These are phyloP conservation scores for Torulaspora franciscae DNA, from an alignment of 805 yeast species.

Conservation along the genomic window DNA sequence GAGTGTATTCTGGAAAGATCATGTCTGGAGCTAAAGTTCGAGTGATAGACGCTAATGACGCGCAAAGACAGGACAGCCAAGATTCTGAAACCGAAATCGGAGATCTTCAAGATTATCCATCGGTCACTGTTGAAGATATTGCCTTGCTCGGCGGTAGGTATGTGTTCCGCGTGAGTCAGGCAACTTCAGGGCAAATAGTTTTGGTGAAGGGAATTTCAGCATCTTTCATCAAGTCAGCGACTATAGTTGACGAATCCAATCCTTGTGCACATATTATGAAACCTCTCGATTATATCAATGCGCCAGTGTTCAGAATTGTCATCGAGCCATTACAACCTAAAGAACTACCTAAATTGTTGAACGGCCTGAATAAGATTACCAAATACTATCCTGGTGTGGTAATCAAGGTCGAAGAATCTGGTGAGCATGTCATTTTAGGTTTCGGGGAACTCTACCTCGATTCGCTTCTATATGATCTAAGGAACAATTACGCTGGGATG, in stretches of 20 bases:
- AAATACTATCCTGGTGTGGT: slow-evolving; percentile 61
- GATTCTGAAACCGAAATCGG: slow-evolving; percentile 36
- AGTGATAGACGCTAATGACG: slow-evolving; percentile 43
- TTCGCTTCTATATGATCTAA: slow-evolving; percentile 70
- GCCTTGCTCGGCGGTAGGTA: slow-evolving; percentile 69
- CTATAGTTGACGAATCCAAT: slow-evolving; percentile 39
- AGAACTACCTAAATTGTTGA: slow-evolving; percentile 66
- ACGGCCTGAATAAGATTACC: slow-evolving; percentile 60
- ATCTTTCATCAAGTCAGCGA: slow-evolving; percentile 54
- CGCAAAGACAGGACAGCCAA: slow-evolving; percentile 11
- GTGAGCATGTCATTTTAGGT: slow-evolving; percentile 75
- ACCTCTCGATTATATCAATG: slow-evolving; percentile 41
- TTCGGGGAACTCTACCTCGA: slow-evolving; percentile 88
- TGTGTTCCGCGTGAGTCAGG: slow-evolving; percentile 47
- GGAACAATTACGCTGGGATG: slow-evolving; percentile 57
- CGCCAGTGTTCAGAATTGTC: slow-evolving; percentile 72
- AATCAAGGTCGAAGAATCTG: slow-evolving; percentile 79
- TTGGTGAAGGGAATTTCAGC: slow-evolving; percentile 60
- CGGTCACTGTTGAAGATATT: slow-evolving; percentile 40
- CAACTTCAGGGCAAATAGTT: slow-evolving; percentile 63
- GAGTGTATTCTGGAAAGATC: slow-evolving; percentile 60
- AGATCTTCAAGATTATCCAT: slow-evolving; percentile 42
- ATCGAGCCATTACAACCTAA: slow-evolving; percentile 77
- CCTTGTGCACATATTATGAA: slow-evolving; percentile 21
- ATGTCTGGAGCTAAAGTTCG: slow-evolving; percentile 43